Percentiles rank a stretch among this genome's conserved stretches.
These are phyloP conservation scores for Colletotrichum gigasporum DNA, from an alignment of 2,329 filamentous ascomycete species.

Conservation along the genomic window DNA sequence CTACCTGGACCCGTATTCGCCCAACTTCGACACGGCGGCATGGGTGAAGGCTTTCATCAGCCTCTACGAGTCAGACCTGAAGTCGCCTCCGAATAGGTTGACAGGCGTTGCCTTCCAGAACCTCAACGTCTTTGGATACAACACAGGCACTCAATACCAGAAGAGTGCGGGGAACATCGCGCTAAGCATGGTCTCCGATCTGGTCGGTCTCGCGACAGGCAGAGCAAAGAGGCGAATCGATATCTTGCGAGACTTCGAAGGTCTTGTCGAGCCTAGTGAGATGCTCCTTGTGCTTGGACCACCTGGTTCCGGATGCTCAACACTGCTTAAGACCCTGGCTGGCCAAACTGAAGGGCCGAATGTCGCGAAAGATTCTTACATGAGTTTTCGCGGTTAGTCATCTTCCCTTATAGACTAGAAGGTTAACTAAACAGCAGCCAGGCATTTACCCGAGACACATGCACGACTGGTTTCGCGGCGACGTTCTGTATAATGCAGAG, in stretches of 20 bases:
- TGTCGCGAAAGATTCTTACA: constrained; percentile 36
- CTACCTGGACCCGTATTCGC: constrained; percentile 36
- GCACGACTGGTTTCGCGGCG: constrained; percentile 56
- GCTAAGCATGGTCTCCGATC: constrained; percentile 31
- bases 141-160: constrained; percentile 36
- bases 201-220: constrained; percentile 6
- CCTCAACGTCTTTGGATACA: constrained; percentile 40
- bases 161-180: constrained; percentile 36
- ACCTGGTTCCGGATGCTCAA: constrained; percentile 69
- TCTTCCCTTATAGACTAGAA: fast-evolving
- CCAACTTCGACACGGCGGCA: constrained; percentile 37
- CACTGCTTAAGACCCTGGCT: constrained; percentile 68
- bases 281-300: constrained; percentile 69
- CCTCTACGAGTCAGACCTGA: constrained; percentile 37
- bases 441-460: constrained; percentile 30
- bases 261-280: constrained; percentile 53
- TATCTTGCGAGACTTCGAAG: constrained; percentile 41
- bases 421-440: not conserved
- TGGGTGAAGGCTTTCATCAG: constrained; percentile 40
- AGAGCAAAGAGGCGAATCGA: constrained; percentile 32
- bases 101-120: constrained; percentile 40
- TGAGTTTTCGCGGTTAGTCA: constrained; percentile 27
- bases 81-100: constrained; percentile 35
- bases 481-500: constrained; percentile 74
- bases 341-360: constrained; percentile 36